Conservation (phyloP, 192 early-diverging fungal species). For the Podila epicladia region DNA sequence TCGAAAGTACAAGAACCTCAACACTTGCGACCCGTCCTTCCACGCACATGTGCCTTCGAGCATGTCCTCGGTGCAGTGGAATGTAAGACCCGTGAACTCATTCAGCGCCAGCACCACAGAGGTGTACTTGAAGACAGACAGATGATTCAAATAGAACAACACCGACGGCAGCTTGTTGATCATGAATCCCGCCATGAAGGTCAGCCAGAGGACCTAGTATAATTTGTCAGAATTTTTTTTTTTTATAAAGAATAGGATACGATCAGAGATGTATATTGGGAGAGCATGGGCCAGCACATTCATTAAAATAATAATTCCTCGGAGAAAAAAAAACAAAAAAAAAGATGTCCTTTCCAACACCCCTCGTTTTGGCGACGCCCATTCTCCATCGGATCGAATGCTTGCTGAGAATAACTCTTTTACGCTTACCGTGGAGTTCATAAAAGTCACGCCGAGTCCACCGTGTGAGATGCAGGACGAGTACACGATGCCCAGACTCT, state of each 20-base stretch:
- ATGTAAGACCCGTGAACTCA: not conserved
- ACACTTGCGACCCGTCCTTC: not conserved
- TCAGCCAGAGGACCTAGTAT: constrained; percentile 4
- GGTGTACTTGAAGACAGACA: constrained; percentile 15
- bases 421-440: constrained; percentile 6
- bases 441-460: constrained; percentile 2
- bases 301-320: not conserved
- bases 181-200: constrained; percentile 18
- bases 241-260: too few relatives aligned
- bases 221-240: not conserved
- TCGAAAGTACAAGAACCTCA: not conserved
- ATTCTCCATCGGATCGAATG: too few relatives aligned
- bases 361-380: too few relatives aligned
- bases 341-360: too few relatives aligned
- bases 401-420: not conserved
- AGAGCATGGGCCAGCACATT: not conserved
- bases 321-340: not conserved
- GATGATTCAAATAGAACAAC: not conserved
- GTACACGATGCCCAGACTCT: constrained; percentile 11
- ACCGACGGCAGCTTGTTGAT: not conserved
- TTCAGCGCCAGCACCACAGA: constrained; percentile 6
- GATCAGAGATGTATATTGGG: not conserved
- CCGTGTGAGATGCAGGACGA: not conserved
- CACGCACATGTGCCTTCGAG: not conserved
- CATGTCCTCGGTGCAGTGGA: not conserved